Conservation (phyloP, 2,329 filamentous ascomycete species). For the Pseudogymnoascus sp. region DNA sequence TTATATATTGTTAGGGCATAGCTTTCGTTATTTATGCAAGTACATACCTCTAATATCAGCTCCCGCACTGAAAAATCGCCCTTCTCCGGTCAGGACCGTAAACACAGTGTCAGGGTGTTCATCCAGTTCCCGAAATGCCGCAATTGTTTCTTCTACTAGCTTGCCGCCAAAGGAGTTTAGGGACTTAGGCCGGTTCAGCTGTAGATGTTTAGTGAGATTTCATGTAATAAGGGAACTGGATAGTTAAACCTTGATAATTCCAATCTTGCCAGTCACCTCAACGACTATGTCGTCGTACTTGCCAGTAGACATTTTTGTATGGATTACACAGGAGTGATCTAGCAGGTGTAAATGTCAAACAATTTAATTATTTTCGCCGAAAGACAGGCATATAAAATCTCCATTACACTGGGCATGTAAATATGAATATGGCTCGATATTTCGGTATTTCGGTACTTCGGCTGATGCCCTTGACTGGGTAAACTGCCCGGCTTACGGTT, state of each 20-base stretch:
- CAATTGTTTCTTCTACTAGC: slow-evolving; percentile 38
- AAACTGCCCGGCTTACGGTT: too few species aligned
- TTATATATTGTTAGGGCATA: too few species aligned
- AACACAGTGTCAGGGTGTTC: slow-evolving; percentile 44
- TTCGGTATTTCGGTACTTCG: too few species aligned
- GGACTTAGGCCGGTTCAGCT: slow-evolving; percentile 43
- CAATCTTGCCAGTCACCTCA: slow-evolving; percentile 39
- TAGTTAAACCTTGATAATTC: slow-evolving; percentile 37
- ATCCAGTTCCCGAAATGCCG: slow-evolving; percentile 39
- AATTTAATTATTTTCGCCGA: too few species aligned
- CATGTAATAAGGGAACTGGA: background rate
- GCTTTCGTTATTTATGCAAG: background rate
- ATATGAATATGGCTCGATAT: too few species aligned
- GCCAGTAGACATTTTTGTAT: background rate
- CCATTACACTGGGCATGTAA: too few species aligned
- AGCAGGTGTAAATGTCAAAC: too few species aligned
- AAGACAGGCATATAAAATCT: too few species aligned
- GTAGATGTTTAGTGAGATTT: background rate
- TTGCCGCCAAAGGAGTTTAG: slow-evolving; percentile 45
- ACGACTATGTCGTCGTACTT: slow-evolving; percentile 39
- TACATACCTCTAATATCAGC: slow-evolving; percentile 40
- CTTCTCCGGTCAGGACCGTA: slow-evolving; percentile 45
- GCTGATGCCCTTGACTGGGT: too few species aligned
- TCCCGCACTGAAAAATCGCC: slow-evolving; percentile 44
- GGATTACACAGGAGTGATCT: too few species aligned